A percentile compares a stretch with the other conserved stretches of the same genome.
Conservation (phyloP, 495 filamentous ascomycete genomes). For the Neurospora sp. region DNA sequence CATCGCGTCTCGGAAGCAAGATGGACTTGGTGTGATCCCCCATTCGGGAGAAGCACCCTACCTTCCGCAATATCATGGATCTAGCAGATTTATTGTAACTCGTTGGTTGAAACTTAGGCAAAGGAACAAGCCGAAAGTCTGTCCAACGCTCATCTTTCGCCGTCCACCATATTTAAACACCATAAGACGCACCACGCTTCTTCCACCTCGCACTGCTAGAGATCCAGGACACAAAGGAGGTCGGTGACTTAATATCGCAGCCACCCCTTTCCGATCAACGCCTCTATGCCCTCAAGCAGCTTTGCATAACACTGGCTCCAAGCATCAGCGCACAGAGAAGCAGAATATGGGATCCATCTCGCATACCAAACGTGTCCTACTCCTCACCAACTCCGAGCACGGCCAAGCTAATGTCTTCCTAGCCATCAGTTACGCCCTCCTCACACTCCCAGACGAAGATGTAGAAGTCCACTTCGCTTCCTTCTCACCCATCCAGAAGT, state of each 20-base stretch:
- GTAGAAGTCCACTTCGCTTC: slow-evolving; percentile 46
- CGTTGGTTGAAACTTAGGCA: background rate
- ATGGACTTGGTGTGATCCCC: background rate
- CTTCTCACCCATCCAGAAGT: slow-evolving; percentile 28
- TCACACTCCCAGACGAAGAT: slow-evolving; percentile 21
- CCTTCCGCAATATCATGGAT: background rate
- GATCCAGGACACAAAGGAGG: background rate
- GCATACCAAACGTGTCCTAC: slow-evolving; percentile 25
- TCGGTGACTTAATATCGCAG: background rate
- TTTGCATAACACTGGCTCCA: background rate
- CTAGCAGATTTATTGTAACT: background rate
- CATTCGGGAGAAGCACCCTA: background rate
- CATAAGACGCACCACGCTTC: background rate
- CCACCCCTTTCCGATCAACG: background rate
- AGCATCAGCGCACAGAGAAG: background rate
- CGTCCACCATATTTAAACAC: background rate
- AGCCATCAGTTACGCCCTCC: slow-evolving; percentile 41
- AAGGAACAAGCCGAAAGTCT: background rate
- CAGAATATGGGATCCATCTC: slow-evolving; percentile 12
- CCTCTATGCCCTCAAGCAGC: background rate
- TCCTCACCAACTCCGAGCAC: slow-evolving; percentile 46
- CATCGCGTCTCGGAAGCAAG: background rate
- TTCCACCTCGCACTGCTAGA: background rate
- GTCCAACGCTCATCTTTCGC: background rate
- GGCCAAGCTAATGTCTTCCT: slow-evolving; percentile 48